Conservation (phyloP, 306 rosid genomes). For the Dryas octopetala region DNA sequence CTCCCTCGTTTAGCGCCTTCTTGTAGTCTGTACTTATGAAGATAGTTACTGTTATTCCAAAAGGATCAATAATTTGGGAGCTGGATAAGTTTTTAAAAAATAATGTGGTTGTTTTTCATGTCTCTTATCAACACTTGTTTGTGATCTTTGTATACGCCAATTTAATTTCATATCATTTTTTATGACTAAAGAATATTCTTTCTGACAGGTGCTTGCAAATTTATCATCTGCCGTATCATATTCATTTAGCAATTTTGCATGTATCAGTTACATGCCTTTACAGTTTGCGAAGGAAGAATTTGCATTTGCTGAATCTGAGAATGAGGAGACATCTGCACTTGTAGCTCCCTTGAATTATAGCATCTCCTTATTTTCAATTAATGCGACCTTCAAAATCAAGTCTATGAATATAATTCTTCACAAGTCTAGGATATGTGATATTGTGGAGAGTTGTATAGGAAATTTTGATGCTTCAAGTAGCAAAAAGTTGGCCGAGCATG, state of each 20-base stretch:
- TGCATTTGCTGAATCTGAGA: slow-evolving; percentile 34
- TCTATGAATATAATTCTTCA: slow-evolving; percentile 62
- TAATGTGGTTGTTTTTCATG: background rate
- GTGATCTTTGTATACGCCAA: background rate
- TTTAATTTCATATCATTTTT: slow-evolving; percentile 22
- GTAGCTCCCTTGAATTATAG: slow-evolving; percentile 37
- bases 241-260: slow-evolving; percentile 37
- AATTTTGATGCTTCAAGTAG: slow-evolving; percentile 32
- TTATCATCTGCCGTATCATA: slow-evolving; percentile 48
- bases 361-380: slow-evolving; percentile 35
- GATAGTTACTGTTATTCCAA: background rate
- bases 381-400: slow-evolving; percentile 50
- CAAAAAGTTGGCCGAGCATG: slow-evolving; percentile 41
- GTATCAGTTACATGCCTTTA: slow-evolving; percentile 30
- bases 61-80: slow-evolving; percentile 7
- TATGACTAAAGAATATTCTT: slow-evolving; percentile 33
- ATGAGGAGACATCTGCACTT: slow-evolving; percentile 27
- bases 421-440: slow-evolving; percentile 49
- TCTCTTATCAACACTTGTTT: background rate
- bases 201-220: slow-evolving; percentile 59
- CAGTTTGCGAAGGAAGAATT: slow-evolving; percentile 47
- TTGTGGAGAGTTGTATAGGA: slow-evolving; percentile 31
- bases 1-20: background rate
- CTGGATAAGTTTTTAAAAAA: background rate
- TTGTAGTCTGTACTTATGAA: background rate